Conservation (phyloP, 2,329 filamentous ascomycete species). For the Metarhizium guizhouense region DNA sequence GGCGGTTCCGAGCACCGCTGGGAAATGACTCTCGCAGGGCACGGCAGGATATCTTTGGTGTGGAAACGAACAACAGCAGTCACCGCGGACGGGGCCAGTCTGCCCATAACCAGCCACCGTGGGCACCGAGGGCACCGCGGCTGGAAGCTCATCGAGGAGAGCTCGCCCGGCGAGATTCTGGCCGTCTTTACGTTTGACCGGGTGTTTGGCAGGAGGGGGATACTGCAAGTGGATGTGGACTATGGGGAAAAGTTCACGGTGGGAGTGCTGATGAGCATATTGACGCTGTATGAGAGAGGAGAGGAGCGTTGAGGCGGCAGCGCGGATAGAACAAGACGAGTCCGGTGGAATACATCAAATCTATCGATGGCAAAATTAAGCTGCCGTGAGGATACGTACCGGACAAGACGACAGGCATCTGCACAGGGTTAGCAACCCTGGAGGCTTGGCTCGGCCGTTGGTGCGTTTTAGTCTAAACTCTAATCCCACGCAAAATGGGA, state of each 20-base stretch:
- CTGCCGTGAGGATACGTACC: too few relatives aligned
- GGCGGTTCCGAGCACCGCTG: slow-evolving; percentile 1
- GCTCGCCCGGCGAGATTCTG: not conserved
- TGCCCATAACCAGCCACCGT: not conserved
- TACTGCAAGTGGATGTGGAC: not conserved
- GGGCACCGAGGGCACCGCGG: not conserved
- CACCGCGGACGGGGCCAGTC: not conserved
- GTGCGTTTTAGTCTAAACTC: too few relatives aligned
- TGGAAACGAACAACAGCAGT: slow-evolving; percentile 1
- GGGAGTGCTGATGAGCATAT: not conserved
- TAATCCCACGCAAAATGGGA: too few relatives aligned
- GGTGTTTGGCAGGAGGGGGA: not conserved
- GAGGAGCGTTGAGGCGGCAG: not conserved
- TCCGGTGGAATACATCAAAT: too few relatives aligned
- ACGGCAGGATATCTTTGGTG: not conserved
- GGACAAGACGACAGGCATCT: too few relatives aligned
- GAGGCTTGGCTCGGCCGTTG: too few relatives aligned
- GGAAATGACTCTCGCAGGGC: not conserved
- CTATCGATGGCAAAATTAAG: too few relatives aligned
- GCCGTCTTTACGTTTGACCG: slow-evolving; percentile 1
- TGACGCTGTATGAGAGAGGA: not conserved
- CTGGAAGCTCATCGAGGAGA: not conserved
- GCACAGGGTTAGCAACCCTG: too few relatives aligned
- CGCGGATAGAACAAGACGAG: not conserved
- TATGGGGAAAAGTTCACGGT: not conserved